Base-by-base conservation (phyloP, 2,329 filamentous ascomycete species). In the Calonectria pseudoreteaudii region DNA sequence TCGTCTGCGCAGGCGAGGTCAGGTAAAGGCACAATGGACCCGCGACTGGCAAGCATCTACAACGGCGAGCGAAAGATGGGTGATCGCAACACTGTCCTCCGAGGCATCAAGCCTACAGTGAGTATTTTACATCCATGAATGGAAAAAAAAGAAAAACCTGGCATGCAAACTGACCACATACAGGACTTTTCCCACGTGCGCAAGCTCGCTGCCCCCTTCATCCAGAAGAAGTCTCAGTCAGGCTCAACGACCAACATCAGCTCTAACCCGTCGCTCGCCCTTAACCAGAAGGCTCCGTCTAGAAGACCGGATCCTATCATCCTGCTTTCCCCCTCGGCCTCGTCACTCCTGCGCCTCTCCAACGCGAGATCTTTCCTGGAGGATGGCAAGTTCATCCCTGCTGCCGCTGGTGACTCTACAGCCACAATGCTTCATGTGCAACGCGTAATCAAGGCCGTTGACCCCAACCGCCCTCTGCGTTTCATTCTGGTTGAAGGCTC, bases 351-450 rank as follows among this genome's bases (percentile, higher is more conserved):
- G 47, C 95, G 96, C 83, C 95, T 98, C 91, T 94, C 95, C 68
- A 99, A 99, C 84, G 95, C 97, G 85, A 97, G 98, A 82, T 93
- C 94, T 36, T 98, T 99, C 89, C 93, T 99, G 77, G 93, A 96
- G 83, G 90, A 93, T 71, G 96, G 96, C 71, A 88, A 93, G 77
- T 99, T 96, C 86, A 89, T 93, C 8, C 94, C 95, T 0, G 90
- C 95, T 4, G 94, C 96, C 88, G 83, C 91, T 70, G 91, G 91
- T 79, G 90, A 90, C 70, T 91, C 92, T 18, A 90, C 92, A 31
- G 90, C 93, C 56, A 95, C 94, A 79, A 95, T 98, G 87, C 91
- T 98, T 71, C 94, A 98, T 83, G 93, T 98, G 76, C 93, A 92
- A 74, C 95, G 97, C 56, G 86, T 90, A 23, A 90, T 98, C 78